Evolutionary conservation across 2,329 filamentous ascomycete genomes (phyloP).

Genomic region (Xenoacremonium recifei): DNA sequence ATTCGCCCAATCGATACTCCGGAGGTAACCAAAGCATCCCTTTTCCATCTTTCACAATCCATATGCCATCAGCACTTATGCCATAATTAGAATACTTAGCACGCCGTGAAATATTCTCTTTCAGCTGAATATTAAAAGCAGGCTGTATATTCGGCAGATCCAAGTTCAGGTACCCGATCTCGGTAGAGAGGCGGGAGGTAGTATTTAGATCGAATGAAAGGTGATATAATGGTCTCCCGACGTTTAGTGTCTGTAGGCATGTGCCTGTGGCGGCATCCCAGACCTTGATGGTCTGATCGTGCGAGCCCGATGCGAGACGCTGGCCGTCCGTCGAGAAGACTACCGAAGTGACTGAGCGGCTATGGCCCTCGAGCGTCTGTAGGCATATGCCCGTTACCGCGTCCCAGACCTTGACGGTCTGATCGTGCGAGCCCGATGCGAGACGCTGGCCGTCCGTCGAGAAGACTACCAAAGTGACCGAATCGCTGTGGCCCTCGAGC

Average conservation of each 20-base stretch:
- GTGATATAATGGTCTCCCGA: not conserved
- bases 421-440: conserved; percentile 9
- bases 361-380: conserved; percentile 11
- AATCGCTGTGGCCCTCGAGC: conserved; percentile 1
- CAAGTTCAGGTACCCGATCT: conserved; percentile 3
- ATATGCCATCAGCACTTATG: conserved; percentile 1
- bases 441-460: conserved; percentile 7
- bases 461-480: conserved; percentile 16
- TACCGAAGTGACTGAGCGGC: conserved; percentile 7
- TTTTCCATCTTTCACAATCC: conserved; percentile 11
- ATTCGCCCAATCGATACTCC: conserved; percentile 5
- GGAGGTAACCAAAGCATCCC: conserved; percentile 13
- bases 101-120: not conserved
- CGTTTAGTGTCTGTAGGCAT: conserved; percentile 2
- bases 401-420: conserved; percentile 15
- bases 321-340: conserved; percentile 13
- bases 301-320: conserved; percentile 9
- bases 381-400: not conserved
- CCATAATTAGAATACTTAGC: not conserved
- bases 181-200: not conserved
- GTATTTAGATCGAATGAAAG: conserved; percentile 1
- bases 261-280: conserved; percentile 4
- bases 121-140: too few species aligned
- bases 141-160: not conserved
- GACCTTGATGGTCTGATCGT: conserved; percentile 7